A percentile compares a stretch with the other conserved stretches of the same genome.
These are phyloP conservation scores for Cladosporium sp. DNA, from an alignment of 2,329 filamentous ascomycete species.

Conservation along the genomic window DNA sequence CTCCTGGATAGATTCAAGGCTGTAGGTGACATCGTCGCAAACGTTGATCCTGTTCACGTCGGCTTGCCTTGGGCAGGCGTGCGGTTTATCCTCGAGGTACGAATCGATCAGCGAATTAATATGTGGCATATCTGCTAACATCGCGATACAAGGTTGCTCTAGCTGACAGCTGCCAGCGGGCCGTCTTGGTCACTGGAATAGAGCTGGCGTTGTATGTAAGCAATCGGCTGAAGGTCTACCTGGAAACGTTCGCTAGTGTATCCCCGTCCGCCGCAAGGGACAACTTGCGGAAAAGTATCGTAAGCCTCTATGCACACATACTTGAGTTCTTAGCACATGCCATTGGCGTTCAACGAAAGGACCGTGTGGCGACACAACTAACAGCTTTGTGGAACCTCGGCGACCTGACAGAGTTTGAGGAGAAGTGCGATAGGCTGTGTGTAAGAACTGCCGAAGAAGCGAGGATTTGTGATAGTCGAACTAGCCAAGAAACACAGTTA, in stretches of 20 bases:
- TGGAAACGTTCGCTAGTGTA: not conserved
- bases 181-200: conserved; percentile 6
- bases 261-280: not conserved
- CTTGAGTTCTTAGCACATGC: conserved; percentile 13
- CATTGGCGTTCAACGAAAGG: not conserved
- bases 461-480: not conserved
- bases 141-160: not conserved
- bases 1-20: conserved; percentile 7
- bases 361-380: no score
- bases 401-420: not conserved
- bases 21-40: conserved; percentile 7
- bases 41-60: conserved; percentile 5
- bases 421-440: not conserved
- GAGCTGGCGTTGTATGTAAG: conserved; percentile 6
- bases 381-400: not conserved
- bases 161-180: not conserved
- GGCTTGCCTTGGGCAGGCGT: conserved; percentile 16
- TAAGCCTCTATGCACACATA: conserved; percentile 9
- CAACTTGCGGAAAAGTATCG: not conserved
- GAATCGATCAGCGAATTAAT: not conserved
- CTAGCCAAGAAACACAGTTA: not conserved
- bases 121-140: not conserved
- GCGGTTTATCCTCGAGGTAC: conserved; percentile 36
- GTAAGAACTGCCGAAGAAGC: conserved; percentile 13
- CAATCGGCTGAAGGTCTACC: conserved; percentile 20